Base-by-base conservation (phyloP, 1,284 basidiomycete genomes). In the Sporisorium graminicola region DNA sequence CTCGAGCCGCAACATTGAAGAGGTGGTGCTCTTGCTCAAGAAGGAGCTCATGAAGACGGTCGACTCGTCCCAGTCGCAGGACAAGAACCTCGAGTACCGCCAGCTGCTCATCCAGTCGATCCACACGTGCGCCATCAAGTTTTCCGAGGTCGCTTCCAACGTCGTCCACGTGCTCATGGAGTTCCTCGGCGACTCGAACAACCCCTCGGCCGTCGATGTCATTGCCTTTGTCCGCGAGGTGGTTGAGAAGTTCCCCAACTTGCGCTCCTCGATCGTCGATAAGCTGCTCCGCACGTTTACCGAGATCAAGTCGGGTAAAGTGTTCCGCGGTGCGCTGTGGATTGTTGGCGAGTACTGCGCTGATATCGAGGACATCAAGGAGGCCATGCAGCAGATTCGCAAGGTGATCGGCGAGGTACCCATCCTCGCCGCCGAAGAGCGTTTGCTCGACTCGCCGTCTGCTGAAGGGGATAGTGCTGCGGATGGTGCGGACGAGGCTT, bases 101-200 rank as follows among this genome's bases (percentile, higher is more conserved):
- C 96, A 98, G 85, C 89, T 99, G 1, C 90, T 99, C 72, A 98
- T 99, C 80, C 95, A 98, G 87, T 95, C 93, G 55, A 98, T 99
- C 79, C 97, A 99, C 86, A 90, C 97, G 57, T 96, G 94, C 81
- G 96, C 96, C 9, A 92, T 98, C 89, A 93, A 92, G 82, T 98
- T 98, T 89, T 95, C 94, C n/a, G 96, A 99, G 86, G 94, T 99
- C 16, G 96, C 96, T 3, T 93, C 93, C 5, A 95, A 92, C 77
- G 96, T 99, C 52, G 95, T 99, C 0, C 93, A 96, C 79, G 95
- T 95, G 3, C 89, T 99, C 58, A 97, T 99, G 94, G 95, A 98
- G 84, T 99, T 99, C 90, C 90, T 99, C 42, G 94, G 95, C 31
- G 96, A 99, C 87, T 92, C 94, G 6, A 95, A 92, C 88, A 98